Evolutionary conservation across 139 green algal genomes (phyloP).

Genomic region (Mesotaenium endlicherianum): DNA sequence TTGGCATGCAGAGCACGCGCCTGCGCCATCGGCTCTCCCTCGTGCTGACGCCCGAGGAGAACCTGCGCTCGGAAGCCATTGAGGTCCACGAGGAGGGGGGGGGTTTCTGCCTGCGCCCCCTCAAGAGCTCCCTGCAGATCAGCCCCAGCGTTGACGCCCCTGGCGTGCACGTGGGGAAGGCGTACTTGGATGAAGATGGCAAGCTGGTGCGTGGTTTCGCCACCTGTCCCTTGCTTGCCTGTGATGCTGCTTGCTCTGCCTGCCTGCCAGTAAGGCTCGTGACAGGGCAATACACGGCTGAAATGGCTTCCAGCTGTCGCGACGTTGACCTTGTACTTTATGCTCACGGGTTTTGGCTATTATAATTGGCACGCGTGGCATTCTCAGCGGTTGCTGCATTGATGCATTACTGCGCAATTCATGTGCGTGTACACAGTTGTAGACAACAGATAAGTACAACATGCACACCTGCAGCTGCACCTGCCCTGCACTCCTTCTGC

Average conservation of each 20-base stretch:
- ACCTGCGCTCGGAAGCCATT: background rate
- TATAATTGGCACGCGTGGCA: background rate
- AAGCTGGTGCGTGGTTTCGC: background rate
- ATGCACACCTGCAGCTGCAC: no score
- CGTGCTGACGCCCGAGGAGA: background rate
- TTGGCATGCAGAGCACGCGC: background rate
- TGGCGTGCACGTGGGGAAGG: conserved; percentile 1
- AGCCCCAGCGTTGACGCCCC: background rate
- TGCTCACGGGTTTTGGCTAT: background rate
- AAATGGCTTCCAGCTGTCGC: no score
- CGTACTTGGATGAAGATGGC: conserved; percentile 2
- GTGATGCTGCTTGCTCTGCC: background rate
- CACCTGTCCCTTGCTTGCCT: no score
- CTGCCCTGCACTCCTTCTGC: no score
- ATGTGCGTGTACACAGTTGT: no score
- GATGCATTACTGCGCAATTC: no score
- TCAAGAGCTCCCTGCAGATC: background rate
- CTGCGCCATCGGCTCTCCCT: conserved; percentile 14
- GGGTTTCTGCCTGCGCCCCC: conserved; percentile 10
- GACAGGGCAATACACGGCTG: no score
- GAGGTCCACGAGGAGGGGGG: background rate
- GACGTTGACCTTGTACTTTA: background rate
- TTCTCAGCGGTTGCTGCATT: background rate
- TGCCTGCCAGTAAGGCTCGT: background rate
- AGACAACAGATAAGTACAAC: no score